Evolutionary conservation across 257 asterid genomes (phyloP).

Genomic region (Phtheirospermum japonicum): DNA sequence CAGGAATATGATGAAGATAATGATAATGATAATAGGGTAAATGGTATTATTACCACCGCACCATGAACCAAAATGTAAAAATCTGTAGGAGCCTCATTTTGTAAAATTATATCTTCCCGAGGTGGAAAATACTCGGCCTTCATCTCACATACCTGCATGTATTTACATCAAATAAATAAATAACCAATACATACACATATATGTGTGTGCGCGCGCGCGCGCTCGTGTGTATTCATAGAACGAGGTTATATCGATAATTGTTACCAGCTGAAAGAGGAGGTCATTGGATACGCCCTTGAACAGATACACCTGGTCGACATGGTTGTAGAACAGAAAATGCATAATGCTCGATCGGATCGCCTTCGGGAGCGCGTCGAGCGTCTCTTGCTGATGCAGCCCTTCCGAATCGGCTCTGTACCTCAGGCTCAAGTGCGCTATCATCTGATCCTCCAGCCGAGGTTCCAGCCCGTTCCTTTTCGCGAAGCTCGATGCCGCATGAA

Average conservation of each 20-base stretch:
- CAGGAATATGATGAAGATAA: not conserved
- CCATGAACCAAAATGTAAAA: constrained; percentile 67
- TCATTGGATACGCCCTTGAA: constrained; percentile 75
- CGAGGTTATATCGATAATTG: no score
- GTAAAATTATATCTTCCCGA: constrained; percentile 66
- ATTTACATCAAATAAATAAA: no score
- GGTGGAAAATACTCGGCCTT: constrained; percentile 78
- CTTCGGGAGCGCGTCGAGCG: constrained; percentile 74
- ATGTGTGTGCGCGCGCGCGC: no score
- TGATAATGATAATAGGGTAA: not conserved
- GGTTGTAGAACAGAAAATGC: constrained; percentile 57
- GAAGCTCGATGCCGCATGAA: constrained; percentile 72
- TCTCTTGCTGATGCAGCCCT: constrained; percentile 85
- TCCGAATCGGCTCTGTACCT: constrained; percentile 78
- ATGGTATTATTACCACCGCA: constrained; percentile 48
- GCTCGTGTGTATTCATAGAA: no score
- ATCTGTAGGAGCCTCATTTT: constrained; percentile 76
- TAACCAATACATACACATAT: not conserved
- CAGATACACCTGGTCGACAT: constrained; percentile 68
- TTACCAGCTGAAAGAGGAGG: constrained; percentile 91
- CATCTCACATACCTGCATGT: constrained; percentile 84
- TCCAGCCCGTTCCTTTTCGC: constrained; percentile 72
- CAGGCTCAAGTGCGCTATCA: constrained; percentile 77
- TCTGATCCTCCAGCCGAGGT: constrained; percentile 67
- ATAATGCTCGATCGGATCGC: constrained; percentile 74